Evolutionary conservation across 176 grass and related monocot species (phyloP), one percentile per base, ranked within the genome.

Genomic region (Alloteropsis semialata): DNA sequence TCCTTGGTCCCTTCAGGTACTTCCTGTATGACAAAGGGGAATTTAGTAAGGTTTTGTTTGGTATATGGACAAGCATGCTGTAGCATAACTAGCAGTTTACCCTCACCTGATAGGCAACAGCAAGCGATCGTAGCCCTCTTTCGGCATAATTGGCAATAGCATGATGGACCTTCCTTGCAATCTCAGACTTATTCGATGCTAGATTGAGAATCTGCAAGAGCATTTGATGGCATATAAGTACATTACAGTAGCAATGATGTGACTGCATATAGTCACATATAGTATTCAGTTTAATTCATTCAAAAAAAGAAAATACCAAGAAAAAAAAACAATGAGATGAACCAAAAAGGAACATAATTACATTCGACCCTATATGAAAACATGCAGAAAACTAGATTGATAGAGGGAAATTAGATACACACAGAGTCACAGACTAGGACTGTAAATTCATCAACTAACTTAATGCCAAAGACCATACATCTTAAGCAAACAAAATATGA

Each of bases 1-100:
- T 91, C 89, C 60, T 88, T 91, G 28, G 74, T 91, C 67, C 89
- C 85, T 67, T 87, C 85, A 88, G 82, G 89, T 59, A 91, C 89
- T 82, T 91, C 85, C 89, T 91, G 77, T 51, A 91, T 19, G 27
- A 78, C 49, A 78, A 85, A 78, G 37, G 30, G 37, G 30, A 58
- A 84, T 58, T 70, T 69, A 58, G 75, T 83, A 56, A 76, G 60
- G 10, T 65, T 81, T 67, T 59, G 25, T 48, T 74, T 28, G 67
- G 14, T 77, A 72, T 73, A 75, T 38, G 7, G 57, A 67, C 9
- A 32, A 72, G 48, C 66, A 86, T 29, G 36, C 15, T 38, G 46
- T 32, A 65, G 65, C 49, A 62, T 19, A n/a, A 27, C 28, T 84
- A 72, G 79, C 49, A 42, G 39, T 66, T 65, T 82, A 81, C 71